These are phyloP conservation scores for Leersia perrieri DNA, from an alignment of 176 grass and related monocot genomes.

Conservation along the genomic window DNA sequence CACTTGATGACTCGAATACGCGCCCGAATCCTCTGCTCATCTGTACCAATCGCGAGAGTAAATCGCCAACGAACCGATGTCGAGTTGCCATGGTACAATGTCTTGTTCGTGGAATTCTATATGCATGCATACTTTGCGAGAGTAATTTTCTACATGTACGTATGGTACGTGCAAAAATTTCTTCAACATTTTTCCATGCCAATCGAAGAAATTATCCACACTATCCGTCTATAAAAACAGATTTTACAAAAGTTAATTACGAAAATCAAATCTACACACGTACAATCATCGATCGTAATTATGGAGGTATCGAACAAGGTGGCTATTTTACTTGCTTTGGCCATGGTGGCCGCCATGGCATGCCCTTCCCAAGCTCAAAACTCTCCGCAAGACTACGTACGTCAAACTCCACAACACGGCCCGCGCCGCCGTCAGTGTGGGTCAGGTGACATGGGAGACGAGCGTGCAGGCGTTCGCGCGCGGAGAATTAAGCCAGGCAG, in stretches of 20 bases:
- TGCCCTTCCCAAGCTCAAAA: neutral
- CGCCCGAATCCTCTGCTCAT: neutral
- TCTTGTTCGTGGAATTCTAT: neutral
- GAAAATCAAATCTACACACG: neutral
- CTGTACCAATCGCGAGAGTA: neutral
- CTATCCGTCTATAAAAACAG: neutral
- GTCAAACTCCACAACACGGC: neutral
- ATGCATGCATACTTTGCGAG: no score
- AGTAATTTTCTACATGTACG: neutral
- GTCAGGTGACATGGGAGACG: no score
- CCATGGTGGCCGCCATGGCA: neutral
- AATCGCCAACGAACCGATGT: neutral
- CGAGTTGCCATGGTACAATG: neutral
- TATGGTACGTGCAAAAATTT: neutral
- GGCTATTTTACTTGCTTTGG: neutral
- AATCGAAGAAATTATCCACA: neutral
- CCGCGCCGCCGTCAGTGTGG: neutral
- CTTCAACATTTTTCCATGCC: neutral
- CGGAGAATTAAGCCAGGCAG: no score
- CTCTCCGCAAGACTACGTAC: neutral
- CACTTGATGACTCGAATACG: neutral
- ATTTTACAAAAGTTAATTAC: neutral
- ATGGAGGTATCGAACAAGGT: neutral
- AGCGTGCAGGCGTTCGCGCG: no score
- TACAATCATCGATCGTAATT: no score